Evolutionary conservation across 257 asterid species (phyloP).

Genomic region (Primulina tabacum): DNA sequence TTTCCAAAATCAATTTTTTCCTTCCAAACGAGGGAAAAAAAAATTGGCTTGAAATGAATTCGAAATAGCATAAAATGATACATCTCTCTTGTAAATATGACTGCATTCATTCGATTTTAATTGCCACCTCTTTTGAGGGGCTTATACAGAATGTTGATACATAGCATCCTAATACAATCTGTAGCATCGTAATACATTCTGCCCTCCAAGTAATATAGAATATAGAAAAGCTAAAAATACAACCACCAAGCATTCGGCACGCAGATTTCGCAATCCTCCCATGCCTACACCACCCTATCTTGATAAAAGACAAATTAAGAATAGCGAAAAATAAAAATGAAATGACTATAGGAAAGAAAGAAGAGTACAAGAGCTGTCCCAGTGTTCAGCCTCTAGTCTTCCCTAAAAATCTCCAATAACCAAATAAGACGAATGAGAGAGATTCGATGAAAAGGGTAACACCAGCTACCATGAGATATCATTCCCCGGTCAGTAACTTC

Average conservation of each 20-base stretch:
- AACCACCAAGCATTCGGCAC: slow-evolving; percentile 33
- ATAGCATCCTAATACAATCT: slow-evolving; percentile 35
- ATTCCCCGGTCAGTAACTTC: slow-evolving; percentile 37
- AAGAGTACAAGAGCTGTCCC: slow-evolving; percentile 27
- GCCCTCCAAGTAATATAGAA: slow-evolving; percentile 20
- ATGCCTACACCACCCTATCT: slow-evolving; percentile 39
- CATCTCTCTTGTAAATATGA: not conserved
- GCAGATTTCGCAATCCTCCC: slow-evolving; percentile 30
- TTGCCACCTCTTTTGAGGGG: slow-evolving; percentile 36
- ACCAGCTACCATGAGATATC: not conserved
- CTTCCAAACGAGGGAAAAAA: too few relatives aligned
- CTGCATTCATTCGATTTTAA: slow-evolving; percentile 40
- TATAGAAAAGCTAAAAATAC: slow-evolving; percentile 31
- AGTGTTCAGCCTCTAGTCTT: slow-evolving; percentile 9
- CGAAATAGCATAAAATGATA: too few relatives aligned
- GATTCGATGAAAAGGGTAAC: slow-evolving; percentile 16
- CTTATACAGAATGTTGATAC: slow-evolving; percentile 39
- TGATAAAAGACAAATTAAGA: not conserved
- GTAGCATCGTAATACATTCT: slow-evolving; percentile 35
- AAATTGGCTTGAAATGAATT: too few relatives aligned
- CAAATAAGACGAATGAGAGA: slow-evolving; percentile 33
- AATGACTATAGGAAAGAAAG: slow-evolving; percentile 21
- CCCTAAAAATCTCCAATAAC: slow-evolving; percentile 36
- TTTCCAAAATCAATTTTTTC: too few relatives aligned
- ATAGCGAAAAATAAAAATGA: slow-evolving; percentile 22